Base-by-base conservation (phyloP, 495 filamentous ascomycete genomes). In the Penicillium maclennaniae region DNA sequence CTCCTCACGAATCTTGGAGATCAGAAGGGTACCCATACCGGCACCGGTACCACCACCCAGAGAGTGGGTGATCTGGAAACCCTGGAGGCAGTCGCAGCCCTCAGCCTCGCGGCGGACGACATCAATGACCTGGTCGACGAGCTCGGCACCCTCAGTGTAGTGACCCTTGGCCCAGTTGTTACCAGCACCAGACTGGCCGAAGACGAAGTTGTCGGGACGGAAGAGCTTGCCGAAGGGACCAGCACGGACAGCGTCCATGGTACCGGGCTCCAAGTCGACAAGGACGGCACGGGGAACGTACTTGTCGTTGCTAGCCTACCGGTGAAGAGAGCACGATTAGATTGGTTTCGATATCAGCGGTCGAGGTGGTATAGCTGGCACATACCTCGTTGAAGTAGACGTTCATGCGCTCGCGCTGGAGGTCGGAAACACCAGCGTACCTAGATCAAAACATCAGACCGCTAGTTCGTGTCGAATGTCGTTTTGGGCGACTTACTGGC, bases 101-200 rank as follows among this genome's bases (percentile, higher is more conserved):
- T 99, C 93, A 61, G 95, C 93, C 82, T 99, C 93, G 67, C 93
- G 95, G 72, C 93, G 93, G 62, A 99, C 92, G 59, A 99, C 93
- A 77, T 99, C 93, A 64, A 99, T 81, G 56, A 99, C 93, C 64
- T 96, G 83, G 79, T 99, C 93, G 47, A 99, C 93, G 60, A 99
- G 84, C 82, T 99, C 93, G 66, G 93, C 93, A 83, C 93, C 93
- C 82, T 99, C 93, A 53, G 93, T 99, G 85, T 99, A 99, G 78
- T 99, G 93, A 73, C 93, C 93, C 87, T 99, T 99, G 72, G 93
- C 93, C 93, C 93, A 99, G 83, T 97, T 99, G 89, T 99, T 99
- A 79, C 93, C 93, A 66, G 93, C 93, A 82, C 93, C 92, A 60
- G 93, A 97, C 80, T 99, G 93, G 59, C 93, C 93, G 78, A 97